Conservation (phyloP, 2,329 filamentous ascomycete genomes). For the Microsporum canis region DNA sequence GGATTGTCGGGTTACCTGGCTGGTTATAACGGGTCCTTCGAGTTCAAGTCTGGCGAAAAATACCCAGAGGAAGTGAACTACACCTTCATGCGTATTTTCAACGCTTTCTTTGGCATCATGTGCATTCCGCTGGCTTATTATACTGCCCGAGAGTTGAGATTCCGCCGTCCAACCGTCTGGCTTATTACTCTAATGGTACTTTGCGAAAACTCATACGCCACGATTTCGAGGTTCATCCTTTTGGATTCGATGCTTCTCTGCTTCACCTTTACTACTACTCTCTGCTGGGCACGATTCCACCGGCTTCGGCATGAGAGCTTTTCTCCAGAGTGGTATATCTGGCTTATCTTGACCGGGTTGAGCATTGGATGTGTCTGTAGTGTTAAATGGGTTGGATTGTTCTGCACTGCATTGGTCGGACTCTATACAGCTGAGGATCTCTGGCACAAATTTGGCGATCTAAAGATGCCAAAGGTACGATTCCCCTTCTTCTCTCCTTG, state of each 20-base stretch:
- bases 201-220: constrained; percentile 98
- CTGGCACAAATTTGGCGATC: constrained; percentile 94
- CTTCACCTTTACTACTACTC: constrained; percentile 93
- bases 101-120: constrained; percentile 82
- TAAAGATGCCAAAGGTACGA: constrained; percentile 70
- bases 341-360: constrained; percentile 84
- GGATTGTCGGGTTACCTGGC: constrained; percentile 91
- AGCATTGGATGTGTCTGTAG: constrained; percentile 98
- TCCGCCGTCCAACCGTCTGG: constrained; percentile 82
- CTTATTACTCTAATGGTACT: constrained; percentile 92
- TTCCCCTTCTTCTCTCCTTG: not conserved
- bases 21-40: constrained; percentile 97
- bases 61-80: constrained; percentile 93
- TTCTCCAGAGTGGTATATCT: constrained; percentile 82
- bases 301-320: constrained; percentile 76
- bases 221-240: constrained; percentile 95
- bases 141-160: constrained; percentile 81
- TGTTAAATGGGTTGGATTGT: constrained; percentile 95
- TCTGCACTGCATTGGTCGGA: constrained; percentile 87
- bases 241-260: constrained; percentile 97
- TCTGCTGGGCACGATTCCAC: constrained; percentile 97
- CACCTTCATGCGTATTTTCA: constrained; percentile 97
- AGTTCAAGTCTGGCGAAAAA: constrained; percentile 96
- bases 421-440: constrained; percentile 93
- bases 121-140: constrained; percentile 92